Conservation (phyloP, 2,329 filamentous ascomycete species). For the Daldinia sp. region DNA sequence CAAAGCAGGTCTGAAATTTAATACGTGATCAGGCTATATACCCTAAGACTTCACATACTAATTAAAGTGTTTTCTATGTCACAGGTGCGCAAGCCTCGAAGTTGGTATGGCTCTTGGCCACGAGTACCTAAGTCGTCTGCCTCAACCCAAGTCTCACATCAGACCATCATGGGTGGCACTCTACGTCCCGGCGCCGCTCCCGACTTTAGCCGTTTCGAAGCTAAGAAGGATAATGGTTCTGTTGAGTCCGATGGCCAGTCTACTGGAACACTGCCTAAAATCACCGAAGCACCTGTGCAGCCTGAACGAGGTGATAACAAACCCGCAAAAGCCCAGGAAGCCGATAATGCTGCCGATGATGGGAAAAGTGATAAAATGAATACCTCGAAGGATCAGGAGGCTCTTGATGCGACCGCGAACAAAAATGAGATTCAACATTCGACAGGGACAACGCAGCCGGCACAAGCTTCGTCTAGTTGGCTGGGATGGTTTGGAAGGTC, state of each 20-base stretch:
- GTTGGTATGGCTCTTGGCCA: conserved; percentile 75
- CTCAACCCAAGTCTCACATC: conserved; percentile 70
- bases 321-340: conserved; percentile 37
- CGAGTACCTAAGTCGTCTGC: conserved; percentile 66
- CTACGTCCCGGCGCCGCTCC: conserved; percentile 59
- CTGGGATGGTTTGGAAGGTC: conserved; percentile 64
- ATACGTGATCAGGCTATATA: conserved; percentile 1
- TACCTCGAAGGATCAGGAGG: conserved; percentile 22
- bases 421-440: conserved; percentile 38
- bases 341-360: conserved; percentile 10
- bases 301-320: conserved; percentile 49
- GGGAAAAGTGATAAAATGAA: conserved; percentile 21
- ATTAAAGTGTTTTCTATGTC: conserved; percentile 20
- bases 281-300: conserved; percentile 47
- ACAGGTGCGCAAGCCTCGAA: conserved; percentile 65
- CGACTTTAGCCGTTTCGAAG: conserved; percentile 66
- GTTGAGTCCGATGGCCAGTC: conserved; percentile 52
- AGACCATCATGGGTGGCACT: conserved; percentile 71
- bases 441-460: conserved; percentile 35
- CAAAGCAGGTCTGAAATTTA: conserved; percentile 41
- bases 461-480: conserved; percentile 62
- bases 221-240: conserved; percentile 54
- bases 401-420: conserved; percentile 21
- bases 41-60: conserved; percentile 27
- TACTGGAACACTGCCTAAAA: conserved; percentile 49